These are phyloP conservation scores for Carex pumila DNA, from an alignment of 176 grass and related monocot genomes.

Conservation along the genomic window DNA sequence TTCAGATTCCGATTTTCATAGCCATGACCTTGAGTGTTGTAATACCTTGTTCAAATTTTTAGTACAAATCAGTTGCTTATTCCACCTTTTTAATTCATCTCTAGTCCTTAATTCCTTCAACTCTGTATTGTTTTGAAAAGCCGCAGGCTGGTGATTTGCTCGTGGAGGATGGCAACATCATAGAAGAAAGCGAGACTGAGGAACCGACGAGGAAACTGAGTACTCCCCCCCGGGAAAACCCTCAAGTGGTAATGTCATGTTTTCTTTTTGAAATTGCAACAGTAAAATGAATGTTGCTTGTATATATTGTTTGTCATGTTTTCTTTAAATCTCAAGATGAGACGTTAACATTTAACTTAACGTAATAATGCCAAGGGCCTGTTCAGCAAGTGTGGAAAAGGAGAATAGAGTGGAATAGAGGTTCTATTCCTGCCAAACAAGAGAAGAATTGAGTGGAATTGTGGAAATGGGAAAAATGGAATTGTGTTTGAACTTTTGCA, in stretches of 20 bases:
- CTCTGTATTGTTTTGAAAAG: neutral
- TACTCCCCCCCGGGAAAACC: conserved; percentile 10
- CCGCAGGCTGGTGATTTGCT: neutral
- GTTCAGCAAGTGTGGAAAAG: too few species aligned
- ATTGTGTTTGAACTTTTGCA: too few species aligned
- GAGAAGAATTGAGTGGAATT: too few species aligned
- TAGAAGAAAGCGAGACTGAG: conserved; percentile 30
- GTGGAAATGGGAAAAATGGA: too few species aligned
- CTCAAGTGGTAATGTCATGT: conserved; percentile 20
- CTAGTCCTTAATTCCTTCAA: neutral
- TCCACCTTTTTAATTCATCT: neutral
- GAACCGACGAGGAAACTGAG: conserved; percentile 23
- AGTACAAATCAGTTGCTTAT: neutral
- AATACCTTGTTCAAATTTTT: neutral
- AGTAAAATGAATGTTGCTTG: neutral
- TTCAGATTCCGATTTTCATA: too few species aligned
- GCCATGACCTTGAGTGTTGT: neutral
- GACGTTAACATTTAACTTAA: neutral
- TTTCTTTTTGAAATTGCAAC: neutral
- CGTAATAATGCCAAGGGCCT: neutral
- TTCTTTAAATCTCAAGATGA: neutral
- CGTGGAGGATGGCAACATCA: conserved; percentile 1
- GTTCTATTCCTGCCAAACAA: too few species aligned
- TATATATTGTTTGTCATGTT: neutral
- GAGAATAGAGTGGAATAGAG: too few species aligned